Evolutionary conservation across 1,139 yeast species (phyloP).

Genomic region (Yamadazyma mexicana): DNA sequence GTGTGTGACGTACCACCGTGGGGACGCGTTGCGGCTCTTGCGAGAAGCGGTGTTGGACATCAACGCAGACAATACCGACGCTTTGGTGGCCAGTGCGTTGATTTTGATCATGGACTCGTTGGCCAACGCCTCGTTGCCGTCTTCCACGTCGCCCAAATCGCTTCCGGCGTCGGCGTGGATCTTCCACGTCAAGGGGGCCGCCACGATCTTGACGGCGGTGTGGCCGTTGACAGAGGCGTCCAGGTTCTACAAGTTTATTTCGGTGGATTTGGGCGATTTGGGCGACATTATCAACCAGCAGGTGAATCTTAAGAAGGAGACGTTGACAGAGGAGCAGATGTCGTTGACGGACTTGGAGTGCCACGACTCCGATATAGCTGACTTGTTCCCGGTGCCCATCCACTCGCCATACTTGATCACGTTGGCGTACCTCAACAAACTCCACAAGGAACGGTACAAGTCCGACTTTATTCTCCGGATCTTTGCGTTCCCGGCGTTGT

Average conservation of each 20-base stretch:
- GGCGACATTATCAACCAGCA: constrained; percentile 72
- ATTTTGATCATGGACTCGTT: constrained; percentile 88
- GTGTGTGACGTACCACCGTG: constrained; percentile 82
- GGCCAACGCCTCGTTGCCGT: constrained; percentile 86
- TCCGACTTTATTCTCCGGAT: constrained; percentile 84
- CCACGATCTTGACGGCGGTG: constrained; percentile 89
- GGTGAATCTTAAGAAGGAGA: constrained; percentile 23
- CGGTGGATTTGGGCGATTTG: constrained; percentile 79
- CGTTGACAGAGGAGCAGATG: constrained; percentile 15
- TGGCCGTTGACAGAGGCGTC: constrained; percentile 88
- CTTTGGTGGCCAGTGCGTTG: constrained; percentile 87
- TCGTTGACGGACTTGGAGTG: constrained; percentile 67
- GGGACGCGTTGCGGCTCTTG: constrained; percentile 77
- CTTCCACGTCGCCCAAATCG: constrained; percentile 58
- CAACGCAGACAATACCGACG: constrained; percentile 83
- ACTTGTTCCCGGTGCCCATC: constrained; percentile 80
- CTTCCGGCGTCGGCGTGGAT: constrained; percentile 95
- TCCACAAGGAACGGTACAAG: constrained; percentile 78
- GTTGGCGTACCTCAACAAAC: constrained; percentile 79
- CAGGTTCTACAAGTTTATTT: constrained; percentile 69
- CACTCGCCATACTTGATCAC: constrained; percentile 86
- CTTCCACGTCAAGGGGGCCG: constrained; percentile 95
- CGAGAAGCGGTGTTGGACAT: constrained; percentile 86
- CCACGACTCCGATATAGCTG: constrained; percentile 82
- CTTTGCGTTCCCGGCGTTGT: constrained; percentile 89